Evolutionary conservation across 352 stramenopile genomes (phyloP), one percentile per base, ranked within the genome.

Genomic region (Phytophthora aleatoria): DNA sequence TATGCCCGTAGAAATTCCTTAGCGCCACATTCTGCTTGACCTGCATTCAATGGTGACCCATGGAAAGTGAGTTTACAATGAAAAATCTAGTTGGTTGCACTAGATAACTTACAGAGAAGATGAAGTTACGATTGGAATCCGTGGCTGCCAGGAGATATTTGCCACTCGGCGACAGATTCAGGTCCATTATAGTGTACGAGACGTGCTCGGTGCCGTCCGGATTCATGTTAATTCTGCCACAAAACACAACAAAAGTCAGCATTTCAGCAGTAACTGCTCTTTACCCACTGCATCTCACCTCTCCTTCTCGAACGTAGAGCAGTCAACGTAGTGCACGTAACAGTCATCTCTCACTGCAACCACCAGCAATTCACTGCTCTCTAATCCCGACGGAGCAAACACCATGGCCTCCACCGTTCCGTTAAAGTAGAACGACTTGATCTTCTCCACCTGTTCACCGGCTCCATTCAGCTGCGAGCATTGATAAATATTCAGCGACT

Each of bases 341-440:
- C 85, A 94, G 64, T 95, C 87, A 55, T 94, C 85, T 20, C 85
- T 76, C 20, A 93, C 82, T 1, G 85, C 74, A 55, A 92, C 74
- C 24, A 73, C 83, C 7, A 95, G 60, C 52, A 88, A 13, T 36
- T 92, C 84, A 16, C 20, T 41, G 12, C 4, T 20, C n/a, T 52
- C 27, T 3, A 28, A 47, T 7, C 27, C n/a, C 10, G 30, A 54
- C n/a, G 84, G 83, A 8, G 87, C 65, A 44, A 94, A 92, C 44
- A 64, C 64, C 9, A 92, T 65, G 1, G 83, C 81, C 50, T 92
- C 81, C 28, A 92, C 77, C 11, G 81, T 86, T 31, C 85, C 85
- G 56, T 95, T 95, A 56, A 95, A 95, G 70, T 90, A 95, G 58
- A 89, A 94, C 42, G 83, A 92, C 67, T 86, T 87, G 61, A 90